These are phyloP conservation scores for Cetradonia linearis DNA, from an alignment of 495 filamentous ascomycete species.

Conservation along the genomic window DNA sequence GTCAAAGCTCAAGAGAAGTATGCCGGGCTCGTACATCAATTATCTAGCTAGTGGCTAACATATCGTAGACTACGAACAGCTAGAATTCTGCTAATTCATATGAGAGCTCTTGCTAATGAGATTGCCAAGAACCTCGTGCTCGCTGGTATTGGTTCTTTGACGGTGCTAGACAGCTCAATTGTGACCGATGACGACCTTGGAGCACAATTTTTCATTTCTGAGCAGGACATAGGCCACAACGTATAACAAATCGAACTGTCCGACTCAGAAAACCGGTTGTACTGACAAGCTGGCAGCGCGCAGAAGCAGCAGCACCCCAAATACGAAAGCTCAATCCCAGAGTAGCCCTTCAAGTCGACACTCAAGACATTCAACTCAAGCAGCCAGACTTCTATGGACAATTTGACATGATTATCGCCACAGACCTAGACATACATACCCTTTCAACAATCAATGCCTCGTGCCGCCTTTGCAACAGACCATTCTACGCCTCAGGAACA, in stretches of 20 bases:
- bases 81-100: slow-evolving; percentile 79
- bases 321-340: slow-evolving; percentile 83
- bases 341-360: slow-evolving; percentile 64
- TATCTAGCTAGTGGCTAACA: slow-evolving; percentile 8
- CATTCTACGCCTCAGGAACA: slow-evolving; percentile 80
- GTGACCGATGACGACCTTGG: slow-evolving; percentile 77
- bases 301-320: slow-evolving; percentile 66
- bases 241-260: slow-evolving; percentile 33
- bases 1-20: slow-evolving; percentile 82
- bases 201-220: slow-evolving; percentile 77
- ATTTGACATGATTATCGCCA: slow-evolving; percentile 87
- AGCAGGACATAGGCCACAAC: slow-evolving; percentile 65
- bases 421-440: slow-evolving; percentile 63
- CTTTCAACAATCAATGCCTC: slow-evolving; percentile 72
- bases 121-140: slow-evolving; percentile 96
- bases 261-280: not conserved
- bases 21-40: slow-evolving; percentile 12
- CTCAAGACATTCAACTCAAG: slow-evolving; percentile 49
- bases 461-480: slow-evolving; percentile 59
- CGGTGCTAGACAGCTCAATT: slow-evolving; percentile 69
- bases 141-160: slow-evolving; percentile 84
- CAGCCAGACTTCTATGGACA: slow-evolving; percentile 58
- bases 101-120: slow-evolving; percentile 87
- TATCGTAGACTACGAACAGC: slow-evolving; percentile 66
- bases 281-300: slow-evolving; percentile 45